phyloP scores from a whole-genome alignment of 177 flowering plant genomes.

The Vitis hybrid region DNA sequence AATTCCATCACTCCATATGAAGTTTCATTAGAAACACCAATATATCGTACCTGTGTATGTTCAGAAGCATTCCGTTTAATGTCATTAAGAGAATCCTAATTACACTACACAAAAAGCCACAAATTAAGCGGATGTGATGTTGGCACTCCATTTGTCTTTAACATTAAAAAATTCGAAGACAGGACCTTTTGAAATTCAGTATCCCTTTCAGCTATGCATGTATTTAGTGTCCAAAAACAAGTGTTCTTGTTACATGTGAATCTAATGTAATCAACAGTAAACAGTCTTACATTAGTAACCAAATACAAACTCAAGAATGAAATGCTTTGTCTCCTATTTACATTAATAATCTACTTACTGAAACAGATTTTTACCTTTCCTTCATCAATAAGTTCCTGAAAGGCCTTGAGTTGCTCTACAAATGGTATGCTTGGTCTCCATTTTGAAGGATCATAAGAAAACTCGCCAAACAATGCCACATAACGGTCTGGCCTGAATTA shows the following conservation, averaged over 20 bases:
- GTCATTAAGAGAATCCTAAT: background rate
- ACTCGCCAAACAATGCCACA: conserved; percentile 86
- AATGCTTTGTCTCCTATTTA: too few relatives aligned
- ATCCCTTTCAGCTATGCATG: background rate
- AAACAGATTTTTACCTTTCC: conserved; percentile 64
- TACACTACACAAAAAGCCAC: background rate
- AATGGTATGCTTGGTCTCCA: conserved; percentile 91
- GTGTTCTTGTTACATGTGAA: too few relatives aligned
- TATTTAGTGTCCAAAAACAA: background rate
- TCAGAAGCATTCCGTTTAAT: background rate
- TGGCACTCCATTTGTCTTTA: background rate
- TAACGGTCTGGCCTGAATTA: conserved; percentile 90
- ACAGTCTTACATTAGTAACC: too few relatives aligned
- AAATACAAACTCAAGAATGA: too few relatives aligned
- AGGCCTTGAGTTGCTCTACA: conserved; percentile 80
- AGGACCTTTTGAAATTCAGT: background rate
- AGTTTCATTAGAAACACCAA: conserved; percentile 97
- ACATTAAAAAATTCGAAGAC: background rate
- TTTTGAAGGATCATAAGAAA: conserved; percentile 64
- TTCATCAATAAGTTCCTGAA: conserved; percentile 81
- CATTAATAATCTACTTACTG: background rate
- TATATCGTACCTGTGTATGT: conserved; percentile 70
- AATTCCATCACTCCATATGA: conserved; percentile 98
- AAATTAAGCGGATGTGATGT: background rate
- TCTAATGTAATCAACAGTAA: too few relatives aligned